Percentiles rank a stretch among this genome's conserved stretches.
These are phyloP conservation scores for Puccinia novopanici DNA, from an alignment of 1,284 basidiomycete species.

Conservation along the genomic window DNA sequence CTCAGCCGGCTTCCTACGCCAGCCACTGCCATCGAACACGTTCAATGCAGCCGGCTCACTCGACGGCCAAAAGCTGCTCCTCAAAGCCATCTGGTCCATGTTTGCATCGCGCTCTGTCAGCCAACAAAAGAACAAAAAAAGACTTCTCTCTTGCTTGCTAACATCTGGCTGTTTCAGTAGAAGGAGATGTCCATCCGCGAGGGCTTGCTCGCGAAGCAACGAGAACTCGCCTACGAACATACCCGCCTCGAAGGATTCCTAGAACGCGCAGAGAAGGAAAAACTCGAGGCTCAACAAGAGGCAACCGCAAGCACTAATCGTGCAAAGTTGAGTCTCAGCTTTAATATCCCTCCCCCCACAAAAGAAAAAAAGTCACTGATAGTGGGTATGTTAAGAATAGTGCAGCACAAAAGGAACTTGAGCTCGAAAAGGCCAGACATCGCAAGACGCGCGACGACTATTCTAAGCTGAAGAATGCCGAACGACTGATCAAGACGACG, in stretches of 20 bases:
- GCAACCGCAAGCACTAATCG: slow-evolving; percentile 40
- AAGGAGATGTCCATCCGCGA: slow-evolving; percentile 42
- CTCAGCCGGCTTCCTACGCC: slow-evolving; percentile 40
- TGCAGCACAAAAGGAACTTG: slow-evolving; percentile 35
- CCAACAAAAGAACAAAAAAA: too few relatives aligned
- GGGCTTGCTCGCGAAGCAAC: slow-evolving; percentile 20
- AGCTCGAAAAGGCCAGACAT: slow-evolving; percentile 37
- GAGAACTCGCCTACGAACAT: slow-evolving; percentile 39
- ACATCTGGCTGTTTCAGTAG: slow-evolving; percentile 12
- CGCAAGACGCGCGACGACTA: slow-evolving; percentile 40
- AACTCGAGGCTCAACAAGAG: slow-evolving; percentile 36
- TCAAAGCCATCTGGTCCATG: slow-evolving; percentile 43
- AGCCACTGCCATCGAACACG: slow-evolving; percentile 27
- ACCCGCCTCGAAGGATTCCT: slow-evolving; percentile 32
- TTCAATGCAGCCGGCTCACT: slow-evolving; percentile 28
- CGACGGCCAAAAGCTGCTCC: slow-evolving; percentile 26
- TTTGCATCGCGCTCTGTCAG: slow-evolving; percentile 36
- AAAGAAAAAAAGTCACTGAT: too few relatives aligned
- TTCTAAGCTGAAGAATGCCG: slow-evolving; percentile 26
- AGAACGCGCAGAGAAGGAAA: slow-evolving; percentile 32
- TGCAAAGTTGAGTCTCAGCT: slow-evolving; percentile 18
- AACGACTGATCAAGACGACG: slow-evolving; percentile 27
- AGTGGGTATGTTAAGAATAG: neutral
- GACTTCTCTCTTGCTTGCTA: neutral
- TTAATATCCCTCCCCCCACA: neutral